These are phyloP conservation scores for Euclidium syriacum DNA, from an alignment of 345 rosid species.

Conservation along the genomic window DNA sequence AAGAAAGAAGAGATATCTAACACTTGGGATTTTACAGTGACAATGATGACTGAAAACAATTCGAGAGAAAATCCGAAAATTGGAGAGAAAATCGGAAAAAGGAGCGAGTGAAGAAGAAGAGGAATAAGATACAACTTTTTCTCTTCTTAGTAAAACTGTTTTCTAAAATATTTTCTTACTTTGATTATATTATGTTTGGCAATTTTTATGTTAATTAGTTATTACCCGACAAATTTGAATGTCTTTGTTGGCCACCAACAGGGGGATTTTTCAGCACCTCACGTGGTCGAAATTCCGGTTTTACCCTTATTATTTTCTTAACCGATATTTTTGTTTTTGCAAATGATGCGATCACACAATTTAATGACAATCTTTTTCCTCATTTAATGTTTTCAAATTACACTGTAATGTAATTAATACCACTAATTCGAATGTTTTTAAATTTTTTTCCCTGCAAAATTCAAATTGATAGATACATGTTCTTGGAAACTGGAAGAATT, in stretches of 20 bases:
- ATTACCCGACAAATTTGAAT: conserved; percentile 24
- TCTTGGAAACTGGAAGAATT: background rate
- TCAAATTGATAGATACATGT: background rate
- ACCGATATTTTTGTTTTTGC: conserved; percentile 5
- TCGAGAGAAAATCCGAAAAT: background rate
- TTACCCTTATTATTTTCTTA: conserved; percentile 6
- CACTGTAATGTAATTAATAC: background rate
- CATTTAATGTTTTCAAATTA: background rate
- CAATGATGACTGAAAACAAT: conserved; percentile 16
- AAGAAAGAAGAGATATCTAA: background rate
- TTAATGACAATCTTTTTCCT: conserved; percentile 18
- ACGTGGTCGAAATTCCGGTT: background rate
- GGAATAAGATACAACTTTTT: conserved; percentile 19
- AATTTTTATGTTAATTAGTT: background rate
- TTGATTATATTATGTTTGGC: background rate
- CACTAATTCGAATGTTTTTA: background rate
- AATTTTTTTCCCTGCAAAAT: background rate
- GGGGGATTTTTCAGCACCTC: conserved; percentile 21
- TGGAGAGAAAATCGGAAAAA: conserved; percentile 8
- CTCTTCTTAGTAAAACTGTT: conserved; percentile 26
- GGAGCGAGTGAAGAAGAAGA: background rate
- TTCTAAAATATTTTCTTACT: background rate
- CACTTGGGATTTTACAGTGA: conserved; percentile 7
- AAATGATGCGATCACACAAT: conserved; percentile 11
- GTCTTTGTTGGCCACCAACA: conserved; percentile 21